Conservation (phyloP, 352 stramenopile genomes). For the Poterioochromonas sp. region DNA sequence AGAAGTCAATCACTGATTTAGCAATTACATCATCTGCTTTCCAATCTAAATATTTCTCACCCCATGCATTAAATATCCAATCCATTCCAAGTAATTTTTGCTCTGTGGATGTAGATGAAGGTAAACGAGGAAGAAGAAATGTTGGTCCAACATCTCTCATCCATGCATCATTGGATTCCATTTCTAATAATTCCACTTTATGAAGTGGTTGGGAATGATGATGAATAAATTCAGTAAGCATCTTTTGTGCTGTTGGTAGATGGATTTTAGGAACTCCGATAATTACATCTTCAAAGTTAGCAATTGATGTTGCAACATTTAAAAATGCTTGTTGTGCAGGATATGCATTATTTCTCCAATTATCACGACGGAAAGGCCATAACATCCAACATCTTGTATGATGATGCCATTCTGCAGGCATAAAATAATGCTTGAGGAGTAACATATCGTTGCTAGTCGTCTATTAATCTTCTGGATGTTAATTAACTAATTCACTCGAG, state of each 20-base stretch:
- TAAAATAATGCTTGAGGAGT: too few relatives aligned
- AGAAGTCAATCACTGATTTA: conserved; percentile 39
- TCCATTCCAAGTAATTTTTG: conserved; percentile 44
- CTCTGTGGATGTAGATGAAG: neutral
- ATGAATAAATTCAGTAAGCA: neutral
- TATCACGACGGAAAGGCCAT: conserved; percentile 39
- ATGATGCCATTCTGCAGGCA: conserved; percentile 44
- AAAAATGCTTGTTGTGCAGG: conserved; percentile 42
- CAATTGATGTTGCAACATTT: conserved; percentile 43
- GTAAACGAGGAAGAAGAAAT: conserved; percentile 39
- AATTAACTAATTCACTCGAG: too few relatives aligned
- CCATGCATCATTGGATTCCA: conserved; percentile 53
- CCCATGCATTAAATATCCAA: conserved; percentile 60
- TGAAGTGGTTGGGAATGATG: too few relatives aligned
- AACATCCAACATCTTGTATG: conserved; percentile 42
- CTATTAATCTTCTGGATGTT: too few relatives aligned
- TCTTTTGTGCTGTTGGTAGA: neutral
- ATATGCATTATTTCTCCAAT: conserved; percentile 41
- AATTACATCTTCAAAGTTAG: conserved; percentile 44
- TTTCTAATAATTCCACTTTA: conserved; percentile 36
- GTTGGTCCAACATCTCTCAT: conserved; percentile 53
- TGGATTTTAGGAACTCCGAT: conserved; percentile 34
- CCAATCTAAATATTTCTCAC: conserved; percentile 49
- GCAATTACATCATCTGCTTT: conserved; percentile 47
- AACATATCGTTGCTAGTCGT: too few relatives aligned